Percentiles rank a stretch among this genome's conserved stretches.
Evolutionary conservation across 768 basidiomycete species (phyloP).

Genomic region (Boletus reticuloceps): DNA sequence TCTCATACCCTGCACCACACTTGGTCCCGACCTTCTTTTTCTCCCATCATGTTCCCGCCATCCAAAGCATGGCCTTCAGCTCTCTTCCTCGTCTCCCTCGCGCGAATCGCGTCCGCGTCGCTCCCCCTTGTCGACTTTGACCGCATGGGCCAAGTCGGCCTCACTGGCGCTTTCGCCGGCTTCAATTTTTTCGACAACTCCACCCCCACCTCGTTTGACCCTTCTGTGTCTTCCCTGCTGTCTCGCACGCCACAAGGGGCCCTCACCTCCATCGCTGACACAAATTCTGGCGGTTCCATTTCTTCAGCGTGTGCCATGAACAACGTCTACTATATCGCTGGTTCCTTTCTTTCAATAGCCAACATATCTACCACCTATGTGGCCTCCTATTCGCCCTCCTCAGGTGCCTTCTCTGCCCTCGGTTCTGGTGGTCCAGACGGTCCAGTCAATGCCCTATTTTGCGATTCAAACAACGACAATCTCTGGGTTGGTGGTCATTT

Average conservation of each 20-base stretch:
- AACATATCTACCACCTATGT: slow-evolving; percentile 64
- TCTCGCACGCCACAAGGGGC: slow-evolving; percentile 63
- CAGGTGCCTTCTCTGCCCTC: slow-evolving; percentile 57
- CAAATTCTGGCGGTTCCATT: slow-evolving; percentile 78
- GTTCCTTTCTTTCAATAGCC: slow-evolving; percentile 74
- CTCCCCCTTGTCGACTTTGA: slow-evolving; percentile 64
- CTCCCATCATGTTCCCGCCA: slow-evolving; percentile 5
- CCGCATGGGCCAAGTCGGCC: slow-evolving; percentile 88
- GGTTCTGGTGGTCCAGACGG: slow-evolving; percentile 73
- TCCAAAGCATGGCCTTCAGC: slow-evolving; percentile 23
- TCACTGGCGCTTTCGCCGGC: slow-evolving; percentile 87
- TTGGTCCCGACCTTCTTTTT: slow-evolving; percentile 5
- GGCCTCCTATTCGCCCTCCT: slow-evolving; percentile 66
- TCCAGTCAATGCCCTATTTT: slow-evolving; percentile 68
- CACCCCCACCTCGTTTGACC: slow-evolving; percentile 58
- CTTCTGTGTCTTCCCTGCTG: slow-evolving; percentile 69
- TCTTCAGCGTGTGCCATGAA: slow-evolving; percentile 68
- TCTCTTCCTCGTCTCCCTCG: slow-evolving; percentile 20
- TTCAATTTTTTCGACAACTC: slow-evolving; percentile 71
- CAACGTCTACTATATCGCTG: slow-evolving; percentile 75
- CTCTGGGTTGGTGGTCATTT: slow-evolving; percentile 83
- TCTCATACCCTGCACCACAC: slow-evolving; percentile 2
- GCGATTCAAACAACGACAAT: slow-evolving; percentile 62
- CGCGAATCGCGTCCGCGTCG: slow-evolving; percentile 31
- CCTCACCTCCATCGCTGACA: slow-evolving; percentile 68